Evolutionary conservation across 768 basidiomycete species (phyloP).

Genomic region (Leucocoprinus birnbaumii): DNA sequence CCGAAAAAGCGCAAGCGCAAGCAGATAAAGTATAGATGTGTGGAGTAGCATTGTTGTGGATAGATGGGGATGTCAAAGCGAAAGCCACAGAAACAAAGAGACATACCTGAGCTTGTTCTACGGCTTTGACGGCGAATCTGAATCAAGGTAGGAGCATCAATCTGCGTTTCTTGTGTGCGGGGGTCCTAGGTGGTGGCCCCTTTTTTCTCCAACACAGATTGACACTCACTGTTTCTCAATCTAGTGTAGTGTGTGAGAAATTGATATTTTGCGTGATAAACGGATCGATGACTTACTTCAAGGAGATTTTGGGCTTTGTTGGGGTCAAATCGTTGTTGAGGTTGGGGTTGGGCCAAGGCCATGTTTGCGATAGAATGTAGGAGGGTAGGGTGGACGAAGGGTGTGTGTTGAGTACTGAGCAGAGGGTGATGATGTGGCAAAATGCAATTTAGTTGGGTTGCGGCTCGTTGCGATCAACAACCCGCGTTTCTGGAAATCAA

Average conservation of each 20-base stretch:
- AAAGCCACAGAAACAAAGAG: too few species aligned
- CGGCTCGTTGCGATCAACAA: background rate
- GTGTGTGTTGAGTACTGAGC: too few species aligned
- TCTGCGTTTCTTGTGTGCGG: too few species aligned
- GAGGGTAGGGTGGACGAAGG: slow-evolving; percentile 4
- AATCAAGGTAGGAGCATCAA: background rate
- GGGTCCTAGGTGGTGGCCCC: too few species aligned
- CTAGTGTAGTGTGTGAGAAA: slow-evolving; percentile 32
- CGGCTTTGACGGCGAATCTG: slow-evolving; percentile 91
- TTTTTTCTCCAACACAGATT: too few species aligned
- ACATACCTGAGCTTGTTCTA: slow-evolving; percentile 89
- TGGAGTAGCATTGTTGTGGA: background rate
- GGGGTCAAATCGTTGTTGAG: slow-evolving; percentile 78
- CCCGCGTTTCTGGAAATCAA: background rate
- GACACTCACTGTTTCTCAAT: slow-evolving; percentile 91
- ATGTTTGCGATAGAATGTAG: slow-evolving; percentile 23
- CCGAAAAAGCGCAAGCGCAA: too few species aligned
- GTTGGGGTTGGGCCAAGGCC: too few species aligned
- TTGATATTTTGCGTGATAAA: background rate
- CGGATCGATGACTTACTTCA: slow-evolving; percentile 53
- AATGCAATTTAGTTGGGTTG: slow-evolving; percentile 3
- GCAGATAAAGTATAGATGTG: too few species aligned
- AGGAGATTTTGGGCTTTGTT: slow-evolving; percentile 88
- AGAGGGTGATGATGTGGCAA: slow-evolving; percentile 17
- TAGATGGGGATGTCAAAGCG: too few species aligned